A percentile compares a stretch with the other conserved stretches of the same genome.
phyloP scores from a whole-genome alignment of 768 basidiomycete genomes.

The Boletus sp. region DNA sequence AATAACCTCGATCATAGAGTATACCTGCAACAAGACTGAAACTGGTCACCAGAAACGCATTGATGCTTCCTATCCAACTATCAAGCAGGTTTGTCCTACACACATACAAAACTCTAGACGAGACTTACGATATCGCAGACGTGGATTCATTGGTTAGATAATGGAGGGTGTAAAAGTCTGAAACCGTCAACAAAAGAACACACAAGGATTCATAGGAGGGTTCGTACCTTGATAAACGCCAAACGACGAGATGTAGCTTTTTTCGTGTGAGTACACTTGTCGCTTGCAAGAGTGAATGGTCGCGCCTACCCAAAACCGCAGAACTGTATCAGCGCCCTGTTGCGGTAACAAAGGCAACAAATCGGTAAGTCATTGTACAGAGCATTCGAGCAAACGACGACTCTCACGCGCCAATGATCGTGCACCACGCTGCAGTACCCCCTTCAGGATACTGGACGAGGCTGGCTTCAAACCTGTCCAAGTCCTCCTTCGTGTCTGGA shows the following conservation, averaged over 20 bases:
- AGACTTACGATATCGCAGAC: conserved; percentile 37
- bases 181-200: background rate
- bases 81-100: background rate
- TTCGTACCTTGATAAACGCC: conserved; percentile 40
- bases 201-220: background rate
- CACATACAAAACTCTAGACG: background rate
- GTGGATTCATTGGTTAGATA: conserved; percentile 34
- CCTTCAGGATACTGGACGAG: conserved; percentile 28
- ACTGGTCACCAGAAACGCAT: conserved; percentile 38
- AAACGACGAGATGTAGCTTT: conserved; percentile 34
- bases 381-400: background rate
- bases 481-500: conserved; percentile 1
- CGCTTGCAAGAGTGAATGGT: background rate
- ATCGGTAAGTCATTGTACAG: background rate
- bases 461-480: background rate
- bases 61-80: conserved; percentile 47
- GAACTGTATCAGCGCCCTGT: conserved; percentile 31
- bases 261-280: background rate
- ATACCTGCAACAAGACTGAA: conserved; percentile 41
- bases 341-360: background rate
- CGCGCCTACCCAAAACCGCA: conserved; percentile 32
- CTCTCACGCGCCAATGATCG: conserved; percentile 23
- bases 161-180: conserved; percentile 38
- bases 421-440: conserved; percentile 24
- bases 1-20: conserved; percentile 52